Conservation (phyloP, 768 basidiomycete species). For the Agrocybe praecox region DNA sequence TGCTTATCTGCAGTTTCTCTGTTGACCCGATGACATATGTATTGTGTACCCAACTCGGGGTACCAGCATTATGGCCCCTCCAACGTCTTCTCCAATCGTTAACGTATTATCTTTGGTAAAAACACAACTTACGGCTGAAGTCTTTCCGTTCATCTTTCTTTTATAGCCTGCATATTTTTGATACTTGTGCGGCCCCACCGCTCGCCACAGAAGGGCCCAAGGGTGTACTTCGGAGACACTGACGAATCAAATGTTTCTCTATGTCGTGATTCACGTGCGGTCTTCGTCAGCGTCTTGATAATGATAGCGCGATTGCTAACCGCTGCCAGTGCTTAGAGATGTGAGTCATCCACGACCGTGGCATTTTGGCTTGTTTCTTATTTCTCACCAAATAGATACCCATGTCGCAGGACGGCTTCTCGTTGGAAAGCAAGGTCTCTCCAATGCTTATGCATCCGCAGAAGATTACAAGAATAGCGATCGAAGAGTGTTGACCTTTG, state of each 20-base stretch:
- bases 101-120: no score
- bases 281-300: conserved; percentile 5
- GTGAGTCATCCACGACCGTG: not conserved
- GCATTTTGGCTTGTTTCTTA: not conserved
- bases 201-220: not conserved
- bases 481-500: not conserved
- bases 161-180: no score
- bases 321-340: not conserved
- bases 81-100: no score
- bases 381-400: conserved; percentile 1
- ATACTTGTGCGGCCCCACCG: no score
- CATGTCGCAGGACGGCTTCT: conserved; percentile 10
- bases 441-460: not conserved
- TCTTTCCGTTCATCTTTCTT: no score
- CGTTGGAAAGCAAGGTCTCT: not conserved
- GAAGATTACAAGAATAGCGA: not conserved
- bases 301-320: not conserved
- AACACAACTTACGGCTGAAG: no score
- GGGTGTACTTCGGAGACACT: not conserved
- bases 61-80: no score
- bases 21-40: no score
- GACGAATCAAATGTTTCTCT: no score
- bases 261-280: conserved; percentile 8
- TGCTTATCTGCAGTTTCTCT: no score
- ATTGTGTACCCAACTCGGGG: no score